Conservation (phyloP, 2,329 filamentous ascomycete species). For the Apiospora phragmitis region DNA sequence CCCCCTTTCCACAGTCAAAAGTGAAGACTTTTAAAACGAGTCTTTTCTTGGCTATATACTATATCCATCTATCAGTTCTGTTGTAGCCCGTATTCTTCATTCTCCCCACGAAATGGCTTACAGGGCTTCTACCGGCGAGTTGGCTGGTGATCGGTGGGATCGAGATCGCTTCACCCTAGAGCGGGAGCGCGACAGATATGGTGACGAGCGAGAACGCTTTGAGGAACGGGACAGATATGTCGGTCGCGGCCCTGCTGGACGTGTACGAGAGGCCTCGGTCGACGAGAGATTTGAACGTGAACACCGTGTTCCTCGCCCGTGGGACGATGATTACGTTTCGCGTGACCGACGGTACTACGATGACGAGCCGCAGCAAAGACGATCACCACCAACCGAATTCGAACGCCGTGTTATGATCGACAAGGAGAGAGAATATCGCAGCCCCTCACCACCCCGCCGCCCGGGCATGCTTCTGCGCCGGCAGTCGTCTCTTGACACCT, state of each 20-base stretch:
- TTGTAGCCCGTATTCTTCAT: not conserved
- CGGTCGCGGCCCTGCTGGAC: conserved; percentile 37
- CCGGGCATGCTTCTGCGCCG: conserved; percentile 69
- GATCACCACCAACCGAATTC: conserved; percentile 44
- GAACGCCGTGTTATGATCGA: conserved; percentile 58
- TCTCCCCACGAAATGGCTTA: conserved; percentile 28
- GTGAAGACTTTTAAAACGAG: not conserved
- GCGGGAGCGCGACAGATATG: conserved; percentile 46
- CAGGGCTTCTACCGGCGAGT: conserved; percentile 33
- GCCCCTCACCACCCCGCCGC: conserved; percentile 55
- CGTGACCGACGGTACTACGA: conserved; percentile 58
- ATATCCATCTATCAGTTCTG: conserved; percentile 20
- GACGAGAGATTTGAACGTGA: conserved; percentile 54
- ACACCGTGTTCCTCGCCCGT: conserved; percentile 41
- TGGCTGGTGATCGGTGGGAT: conserved; percentile 52
- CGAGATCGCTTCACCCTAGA: conserved; percentile 51
- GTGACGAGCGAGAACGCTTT: conserved; percentile 52
- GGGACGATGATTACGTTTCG: conserved; percentile 47
- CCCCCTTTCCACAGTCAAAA: not conserved
- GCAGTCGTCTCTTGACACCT: conserved; percentile 88
- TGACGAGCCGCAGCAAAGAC: conserved; percentile 45
- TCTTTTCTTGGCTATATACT: conserved; percentile 2
- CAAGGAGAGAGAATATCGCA: conserved; percentile 50
- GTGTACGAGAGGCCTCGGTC: conserved; percentile 45
- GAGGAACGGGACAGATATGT: conserved; percentile 54